Evolutionary conservation across 163 green algal species (phyloP).

Genomic region (Trebouxiophyceae sp.): DNA sequence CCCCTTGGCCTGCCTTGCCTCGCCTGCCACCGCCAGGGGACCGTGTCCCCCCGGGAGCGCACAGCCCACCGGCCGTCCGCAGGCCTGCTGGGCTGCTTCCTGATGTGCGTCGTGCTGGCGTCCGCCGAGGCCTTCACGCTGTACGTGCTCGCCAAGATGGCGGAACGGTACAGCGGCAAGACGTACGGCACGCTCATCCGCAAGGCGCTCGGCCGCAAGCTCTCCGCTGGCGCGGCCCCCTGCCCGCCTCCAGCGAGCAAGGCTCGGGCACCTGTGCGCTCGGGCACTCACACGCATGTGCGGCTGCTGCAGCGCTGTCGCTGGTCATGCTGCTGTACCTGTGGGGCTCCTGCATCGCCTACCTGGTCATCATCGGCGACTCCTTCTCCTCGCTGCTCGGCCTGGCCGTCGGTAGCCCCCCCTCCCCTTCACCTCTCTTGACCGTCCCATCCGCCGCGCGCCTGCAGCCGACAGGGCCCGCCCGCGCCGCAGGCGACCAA

Average conservation of each 20-base stretch:
- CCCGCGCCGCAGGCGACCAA: neutral
- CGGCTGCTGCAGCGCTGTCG: conserved; percentile 31
- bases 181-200: conserved; percentile 32
- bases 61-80: too few relatives aligned
- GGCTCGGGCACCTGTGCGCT: too few relatives aligned
- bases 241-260: too few relatives aligned
- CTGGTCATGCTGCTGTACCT: conserved; percentile 51
- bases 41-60: too few relatives aligned
- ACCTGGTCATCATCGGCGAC: conserved; percentile 69
- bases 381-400: conserved; percentile 26
- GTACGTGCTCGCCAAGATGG: conserved; percentile 54
- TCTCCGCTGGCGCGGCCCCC: conserved; percentile 14
- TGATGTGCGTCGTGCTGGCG: conserved; percentile 33
- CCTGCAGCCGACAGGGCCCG: too few relatives aligned
- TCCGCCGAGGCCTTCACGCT: conserved; percentile 44
- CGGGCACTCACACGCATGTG: too few relatives aligned
- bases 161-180: conserved; percentile 32
- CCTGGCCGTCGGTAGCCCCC: neutral
- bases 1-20: too few relatives aligned
- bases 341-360: conserved; percentile 58
- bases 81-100: conserved; percentile 28
- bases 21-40: too few relatives aligned
- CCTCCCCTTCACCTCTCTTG: too few relatives aligned
- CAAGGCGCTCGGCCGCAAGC: conserved; percentile 39
- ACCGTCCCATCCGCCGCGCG: too few relatives aligned